phyloP scores from a whole-genome alignment of 495 filamentous ascomycete genomes.

The Cercophora sp. region DNA sequence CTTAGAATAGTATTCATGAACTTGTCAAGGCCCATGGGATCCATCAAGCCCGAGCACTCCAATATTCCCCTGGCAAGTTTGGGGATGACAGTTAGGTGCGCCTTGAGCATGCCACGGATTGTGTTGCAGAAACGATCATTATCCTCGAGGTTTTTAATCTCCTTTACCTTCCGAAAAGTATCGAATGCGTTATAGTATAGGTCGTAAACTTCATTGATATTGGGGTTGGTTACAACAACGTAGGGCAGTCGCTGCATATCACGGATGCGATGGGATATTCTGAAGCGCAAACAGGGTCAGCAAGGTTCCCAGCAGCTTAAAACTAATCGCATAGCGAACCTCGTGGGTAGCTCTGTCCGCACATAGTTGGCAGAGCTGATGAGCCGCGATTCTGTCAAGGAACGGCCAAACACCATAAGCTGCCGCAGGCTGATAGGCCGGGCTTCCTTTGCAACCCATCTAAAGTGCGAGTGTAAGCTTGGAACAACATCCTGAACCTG shows the following conservation, averaged over 20 bases:
- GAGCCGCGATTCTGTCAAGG: constrained; percentile 82
- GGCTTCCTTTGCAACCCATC: constrained; percentile 83
- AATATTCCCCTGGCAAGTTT: constrained; percentile 90
- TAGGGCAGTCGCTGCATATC: constrained; percentile 98
- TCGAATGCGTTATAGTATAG: constrained; percentile 96
- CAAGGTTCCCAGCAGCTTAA: too few relatives aligned
- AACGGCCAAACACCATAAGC: constrained; percentile 88
- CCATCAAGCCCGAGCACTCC: constrained; percentile 77
- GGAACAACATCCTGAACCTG: background rate
- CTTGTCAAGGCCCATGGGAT: constrained; percentile 72
- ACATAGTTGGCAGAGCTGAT: constrained; percentile 97
- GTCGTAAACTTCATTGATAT: constrained; percentile 92
- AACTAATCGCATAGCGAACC: too few relatives aligned
- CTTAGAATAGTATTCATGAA: constrained; percentile 94
- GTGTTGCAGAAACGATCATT: constrained; percentile 86
- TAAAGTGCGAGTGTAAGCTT: constrained; percentile 34
- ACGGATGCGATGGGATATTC: constrained; percentile 86
- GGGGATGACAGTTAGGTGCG: constrained; percentile 91
- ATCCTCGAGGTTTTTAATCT: constrained; percentile 81
- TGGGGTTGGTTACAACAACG: constrained; percentile 90
- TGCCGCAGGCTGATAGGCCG: constrained; percentile 85
- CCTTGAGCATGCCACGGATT: constrained; percentile 71
- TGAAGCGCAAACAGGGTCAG: too few relatives aligned
- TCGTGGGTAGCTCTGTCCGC: constrained; percentile 87
- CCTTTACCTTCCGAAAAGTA: constrained; percentile 72